phyloP scores from a whole-genome alignment of 164 flowering plant species.

The Cinnamomum chago region DNA sequence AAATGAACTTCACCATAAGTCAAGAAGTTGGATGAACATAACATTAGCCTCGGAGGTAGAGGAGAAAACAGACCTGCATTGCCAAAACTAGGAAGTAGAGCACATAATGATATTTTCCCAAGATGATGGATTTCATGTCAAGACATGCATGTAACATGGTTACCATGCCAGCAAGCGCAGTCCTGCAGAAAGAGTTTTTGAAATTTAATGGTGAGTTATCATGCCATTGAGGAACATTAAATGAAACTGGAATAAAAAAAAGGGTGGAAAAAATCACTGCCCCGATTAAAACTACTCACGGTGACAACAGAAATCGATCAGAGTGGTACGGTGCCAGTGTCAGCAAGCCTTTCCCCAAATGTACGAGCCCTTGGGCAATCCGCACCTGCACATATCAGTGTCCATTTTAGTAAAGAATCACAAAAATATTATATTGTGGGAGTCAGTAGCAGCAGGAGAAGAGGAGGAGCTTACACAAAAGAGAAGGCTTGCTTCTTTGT shows the following conservation, averaged over 20 bases:
- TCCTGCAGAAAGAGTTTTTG: constrained; percentile 34
- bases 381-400: constrained; percentile 65
- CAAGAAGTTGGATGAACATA: neutral
- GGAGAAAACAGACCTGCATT: constrained; percentile 60
- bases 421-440: neutral
- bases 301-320: constrained; percentile 82
- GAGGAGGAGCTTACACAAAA: constrained; percentile 60
- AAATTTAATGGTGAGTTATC: neutral
- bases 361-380: constrained; percentile 97
- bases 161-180: constrained; percentile 82
- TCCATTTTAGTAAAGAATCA: constrained; percentile 1
- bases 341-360: constrained; percentile 90
- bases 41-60: constrained; percentile 11
- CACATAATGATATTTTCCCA: constrained; percentile 89
- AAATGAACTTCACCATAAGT: neutral
- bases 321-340: constrained; percentile 95
- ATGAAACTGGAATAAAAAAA: neutral
- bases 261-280: neutral
- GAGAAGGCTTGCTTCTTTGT: constrained; percentile 90
- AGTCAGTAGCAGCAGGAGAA: neutral
- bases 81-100: constrained; percentile 89
- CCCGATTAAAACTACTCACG: constrained; percentile 43
- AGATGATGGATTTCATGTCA: constrained; percentile 80
- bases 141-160: constrained; percentile 81
- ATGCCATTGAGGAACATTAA: neutral